phyloP scores from a whole-genome alignment of 805 yeast genomes.

The Yarrowia sp. region DNA sequence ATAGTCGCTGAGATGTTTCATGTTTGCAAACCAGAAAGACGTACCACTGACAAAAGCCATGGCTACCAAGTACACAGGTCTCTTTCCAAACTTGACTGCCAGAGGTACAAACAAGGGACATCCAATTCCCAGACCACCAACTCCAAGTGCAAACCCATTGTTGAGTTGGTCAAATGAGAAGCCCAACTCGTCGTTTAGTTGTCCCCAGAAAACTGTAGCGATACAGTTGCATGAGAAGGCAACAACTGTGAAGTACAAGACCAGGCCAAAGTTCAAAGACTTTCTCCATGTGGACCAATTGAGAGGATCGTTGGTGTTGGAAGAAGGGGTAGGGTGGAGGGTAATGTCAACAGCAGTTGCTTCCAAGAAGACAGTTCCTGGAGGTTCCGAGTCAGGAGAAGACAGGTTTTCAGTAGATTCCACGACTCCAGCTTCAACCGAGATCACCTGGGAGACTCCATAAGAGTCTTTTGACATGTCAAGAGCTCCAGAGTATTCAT shows the following conservation, averaged over 20 bases:
- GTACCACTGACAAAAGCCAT: not conserved
- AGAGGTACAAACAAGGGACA: not conserved
- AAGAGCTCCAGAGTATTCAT: not conserved
- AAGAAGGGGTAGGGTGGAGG: not conserved
- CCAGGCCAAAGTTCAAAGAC: not conserved
- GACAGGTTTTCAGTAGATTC: not conserved
- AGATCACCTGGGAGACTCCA: not conserved
- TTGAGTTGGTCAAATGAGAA: not conserved
- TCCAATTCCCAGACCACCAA: not conserved
- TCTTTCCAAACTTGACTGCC: not conserved
- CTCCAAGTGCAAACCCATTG: constrained; percentile 1
- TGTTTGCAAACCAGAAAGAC: not conserved
- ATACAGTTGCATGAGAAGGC: not conserved
- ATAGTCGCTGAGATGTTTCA: not conserved
- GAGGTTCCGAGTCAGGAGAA: not conserved
- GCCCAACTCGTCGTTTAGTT: not conserved
- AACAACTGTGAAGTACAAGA: not conserved
- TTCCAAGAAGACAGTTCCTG: not conserved
- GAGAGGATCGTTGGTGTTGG: not conserved
- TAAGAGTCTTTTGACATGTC: not conserved
- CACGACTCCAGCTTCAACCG: not conserved
- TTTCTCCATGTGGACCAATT: not conserved
- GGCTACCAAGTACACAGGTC: not conserved
- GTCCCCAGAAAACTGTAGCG: constrained; percentile 1
- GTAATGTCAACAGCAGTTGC: not conserved